These are phyloP conservation scores for Penicillium coffeae DNA, from an alignment of 495 filamentous ascomycete genomes.

Conservation along the genomic window DNA sequence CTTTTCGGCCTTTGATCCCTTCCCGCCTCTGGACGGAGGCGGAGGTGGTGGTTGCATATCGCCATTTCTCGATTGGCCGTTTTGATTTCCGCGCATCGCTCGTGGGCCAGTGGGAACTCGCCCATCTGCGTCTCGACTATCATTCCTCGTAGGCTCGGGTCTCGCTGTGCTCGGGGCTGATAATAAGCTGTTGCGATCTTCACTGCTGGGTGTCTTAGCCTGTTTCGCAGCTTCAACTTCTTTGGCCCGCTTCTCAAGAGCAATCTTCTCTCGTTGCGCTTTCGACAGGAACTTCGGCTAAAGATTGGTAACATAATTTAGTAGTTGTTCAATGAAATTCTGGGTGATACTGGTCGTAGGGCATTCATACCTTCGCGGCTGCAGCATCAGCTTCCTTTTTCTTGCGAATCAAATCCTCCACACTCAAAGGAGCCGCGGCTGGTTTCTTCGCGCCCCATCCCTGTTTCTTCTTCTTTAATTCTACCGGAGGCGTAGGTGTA, in stretches of 20 bases:
- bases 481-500: conserved; percentile 34
- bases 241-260: conserved; percentile 78
- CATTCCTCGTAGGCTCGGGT: conserved; percentile 4
- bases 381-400: conserved; percentile 77
- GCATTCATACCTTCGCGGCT: conserved; percentile 60
- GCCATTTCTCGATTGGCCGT: conserved; percentile 48
- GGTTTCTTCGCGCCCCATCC: conserved; percentile 48
- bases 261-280: conserved; percentile 80
- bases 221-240: conserved; percentile 70
- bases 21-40: conserved; percentile 32
- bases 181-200: conserved; percentile 26
- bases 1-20: conserved; percentile 47
- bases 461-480: conserved; percentile 51
- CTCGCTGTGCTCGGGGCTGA: conserved; percentile 2
- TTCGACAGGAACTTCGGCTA: conserved; percentile 92
- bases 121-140: conserved; percentile 3
- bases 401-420: conserved; percentile 73
- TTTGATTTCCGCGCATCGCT: conserved; percentile 62
- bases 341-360: too few species aligned
- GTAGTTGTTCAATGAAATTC: too few species aligned
- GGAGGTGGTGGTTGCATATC: conserved; percentile 55
- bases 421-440: conserved; percentile 56
- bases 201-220: conserved; percentile 30
- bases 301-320: conserved; percentile 18
- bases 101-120: conserved; percentile 73